A percentile compares a stretch with the other conserved stretches of the same genome.
phyloP scores from a whole-genome alignment of 2,329 filamentous ascomycete species.

The Ophiobolus disseminans region DNA sequence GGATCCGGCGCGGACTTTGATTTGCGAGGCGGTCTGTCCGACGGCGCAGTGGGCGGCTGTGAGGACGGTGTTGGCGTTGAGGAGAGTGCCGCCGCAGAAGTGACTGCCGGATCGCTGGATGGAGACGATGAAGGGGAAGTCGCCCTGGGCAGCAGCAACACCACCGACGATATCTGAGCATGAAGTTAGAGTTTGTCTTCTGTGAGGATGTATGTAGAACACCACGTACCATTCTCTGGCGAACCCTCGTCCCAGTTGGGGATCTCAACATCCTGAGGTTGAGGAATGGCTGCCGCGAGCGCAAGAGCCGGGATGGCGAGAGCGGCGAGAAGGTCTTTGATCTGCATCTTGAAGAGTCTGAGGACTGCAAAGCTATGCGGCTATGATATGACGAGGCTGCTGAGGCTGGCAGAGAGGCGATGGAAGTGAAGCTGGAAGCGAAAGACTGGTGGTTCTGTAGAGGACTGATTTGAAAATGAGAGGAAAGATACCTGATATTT shows the following conservation, averaged over 20 bases:
- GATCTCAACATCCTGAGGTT: conserved; percentile 10
- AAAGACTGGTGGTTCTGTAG: conserved; percentile 9
- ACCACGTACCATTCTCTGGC: no score
- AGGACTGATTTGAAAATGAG: conserved; percentile 4
- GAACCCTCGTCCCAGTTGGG: background rate
- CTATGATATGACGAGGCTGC: no score
- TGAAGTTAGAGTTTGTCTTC: no score
- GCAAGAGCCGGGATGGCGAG: conserved; percentile 31
- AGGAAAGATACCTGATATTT: conserved; percentile 17
- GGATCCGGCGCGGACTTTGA: conserved; percentile 31
- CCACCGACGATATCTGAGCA: conserved; percentile 37
- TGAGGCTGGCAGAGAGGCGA: conserved; percentile 10
- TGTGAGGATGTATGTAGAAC: no score
- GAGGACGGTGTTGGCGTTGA: conserved; percentile 38
- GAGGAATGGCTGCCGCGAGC: conserved; percentile 30
- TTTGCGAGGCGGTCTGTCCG: conserved; percentile 17
- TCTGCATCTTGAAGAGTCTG: conserved; percentile 26
- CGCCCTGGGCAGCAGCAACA: conserved; percentile 26
- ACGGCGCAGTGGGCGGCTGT: conserved; percentile 39
- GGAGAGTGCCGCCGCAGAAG: conserved; percentile 36
- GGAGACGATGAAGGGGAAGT: conserved; percentile 40
- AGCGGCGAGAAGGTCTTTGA: conserved; percentile 29
- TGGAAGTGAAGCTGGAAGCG: conserved; percentile 18
- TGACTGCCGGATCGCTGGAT: conserved; percentile 28
- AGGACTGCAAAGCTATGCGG: no score